Conservation (phyloP, 768 basidiomycete species). For the Boletus barrowsii region DNA sequence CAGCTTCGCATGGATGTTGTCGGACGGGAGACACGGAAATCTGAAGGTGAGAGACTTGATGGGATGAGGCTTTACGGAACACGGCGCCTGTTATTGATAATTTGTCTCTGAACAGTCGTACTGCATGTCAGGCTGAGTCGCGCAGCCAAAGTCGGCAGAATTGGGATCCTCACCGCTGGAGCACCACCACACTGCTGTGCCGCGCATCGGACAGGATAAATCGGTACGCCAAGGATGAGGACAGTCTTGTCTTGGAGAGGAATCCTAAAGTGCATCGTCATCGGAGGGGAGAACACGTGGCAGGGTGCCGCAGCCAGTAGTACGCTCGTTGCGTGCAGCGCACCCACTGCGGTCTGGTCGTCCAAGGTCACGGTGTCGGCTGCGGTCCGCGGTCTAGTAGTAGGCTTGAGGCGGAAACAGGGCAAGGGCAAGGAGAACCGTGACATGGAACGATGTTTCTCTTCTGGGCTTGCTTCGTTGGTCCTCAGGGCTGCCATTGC, state of each 20-base stretch:
- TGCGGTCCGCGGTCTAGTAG: not conserved
- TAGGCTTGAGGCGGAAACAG: too few species aligned
- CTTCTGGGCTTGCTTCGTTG: not conserved
- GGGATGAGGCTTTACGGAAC: not conserved
- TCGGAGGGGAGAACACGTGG: slow-evolving; percentile 18
- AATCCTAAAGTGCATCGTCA: slow-evolving; percentile 21
- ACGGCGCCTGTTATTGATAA: not conserved
- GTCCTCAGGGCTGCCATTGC: not conserved
- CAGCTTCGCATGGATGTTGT: too few species aligned
- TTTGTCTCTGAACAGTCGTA: not conserved
- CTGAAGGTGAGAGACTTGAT: not conserved
- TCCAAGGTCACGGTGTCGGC: not conserved
- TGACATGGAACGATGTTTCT: not conserved
- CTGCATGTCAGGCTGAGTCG: not conserved
- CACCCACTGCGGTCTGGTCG: slow-evolving; percentile 17
- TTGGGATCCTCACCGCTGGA: not conserved
- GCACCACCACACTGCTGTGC: slow-evolving; percentile 5
- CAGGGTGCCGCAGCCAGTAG: slow-evolving; percentile 27
- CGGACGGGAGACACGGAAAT: too few species aligned
- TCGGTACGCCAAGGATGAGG: slow-evolving; percentile 21
- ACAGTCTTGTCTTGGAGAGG: slow-evolving; percentile 20
- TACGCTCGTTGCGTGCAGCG: slow-evolving; percentile 21
- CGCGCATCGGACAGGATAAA: slow-evolving; percentile 1
- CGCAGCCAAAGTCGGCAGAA: not conserved
- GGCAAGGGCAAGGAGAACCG: too few species aligned